Conservation (phyloP, 2,329 filamentous ascomycete species). For the Albifimbria verrucaria region DNA sequence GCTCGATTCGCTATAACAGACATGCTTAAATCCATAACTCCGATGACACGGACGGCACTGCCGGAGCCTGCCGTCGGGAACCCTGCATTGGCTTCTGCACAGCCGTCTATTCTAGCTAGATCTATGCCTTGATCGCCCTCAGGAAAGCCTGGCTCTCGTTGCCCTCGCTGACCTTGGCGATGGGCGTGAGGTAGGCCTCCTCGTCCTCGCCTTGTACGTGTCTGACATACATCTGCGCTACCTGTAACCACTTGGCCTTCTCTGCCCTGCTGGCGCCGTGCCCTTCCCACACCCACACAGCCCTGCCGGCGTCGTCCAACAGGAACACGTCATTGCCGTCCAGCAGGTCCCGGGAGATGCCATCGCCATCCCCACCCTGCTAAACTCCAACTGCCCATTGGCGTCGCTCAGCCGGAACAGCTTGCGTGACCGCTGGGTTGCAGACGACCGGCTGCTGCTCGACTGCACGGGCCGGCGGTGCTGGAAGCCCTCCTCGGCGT, state of each 20-base stretch:
- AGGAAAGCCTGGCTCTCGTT: conserved; percentile 52
- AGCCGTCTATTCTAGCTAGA: no score
- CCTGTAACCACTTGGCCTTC: conserved; percentile 57
- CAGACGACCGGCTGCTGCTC: conserved; percentile 12
- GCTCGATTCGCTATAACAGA: no score
- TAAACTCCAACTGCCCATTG: conserved; percentile 53
- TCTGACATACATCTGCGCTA: conserved; percentile 54
- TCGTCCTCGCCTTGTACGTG: conserved; percentile 32
- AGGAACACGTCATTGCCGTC: conserved; percentile 61
- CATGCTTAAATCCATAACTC: no score
- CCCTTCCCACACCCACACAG: conserved; percentile 67
- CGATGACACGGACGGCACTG: no score
- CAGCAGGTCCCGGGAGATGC: conserved; percentile 45
- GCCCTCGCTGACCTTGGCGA: conserved; percentile 57
- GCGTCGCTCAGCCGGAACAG: conserved; percentile 64
- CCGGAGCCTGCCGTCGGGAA: no score
- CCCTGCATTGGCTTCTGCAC: no score
- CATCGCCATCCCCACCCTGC: conserved; percentile 54
- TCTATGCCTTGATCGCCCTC: conserved; percentile 36
- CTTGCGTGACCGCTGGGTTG: conserved; percentile 23
- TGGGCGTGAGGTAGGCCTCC: conserved; percentile 41
- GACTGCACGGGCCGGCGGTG: conserved; percentile 37
- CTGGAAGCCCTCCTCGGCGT: conserved; percentile 37
- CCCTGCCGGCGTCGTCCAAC: conserved; percentile 52
- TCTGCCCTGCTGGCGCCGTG: conserved; percentile 53